Base-by-base conservation (phyloP, 1,139 yeast species). In the Candida anutae region DNA sequence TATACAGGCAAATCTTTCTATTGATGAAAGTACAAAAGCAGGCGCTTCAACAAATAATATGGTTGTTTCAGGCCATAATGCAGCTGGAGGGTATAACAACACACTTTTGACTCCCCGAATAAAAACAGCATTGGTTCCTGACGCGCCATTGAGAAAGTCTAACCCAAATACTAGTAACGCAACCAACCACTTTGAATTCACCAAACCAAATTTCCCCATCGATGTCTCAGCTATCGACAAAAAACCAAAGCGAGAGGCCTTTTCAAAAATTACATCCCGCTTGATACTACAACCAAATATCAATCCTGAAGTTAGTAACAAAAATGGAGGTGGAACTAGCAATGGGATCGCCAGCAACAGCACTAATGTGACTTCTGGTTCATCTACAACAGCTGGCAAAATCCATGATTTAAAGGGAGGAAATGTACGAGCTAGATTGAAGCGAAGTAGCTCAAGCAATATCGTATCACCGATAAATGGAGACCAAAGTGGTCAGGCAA, bases 101-200 rank as follows among this genome's bases (percentile, higher is more conserved):
- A 25, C 44, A 2, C 45, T 67, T 15, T 55, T 67, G 13, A 71
- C 78, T 0, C 77, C 79, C 6, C 49, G 74, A 35, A 46, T 69
- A 22, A 63, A 61, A 32, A 50, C 63, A 17, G 35, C 61, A 4
- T 37, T 51, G 4, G 45, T 60, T 0, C 77, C 79, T 0, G 76
- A 67, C 41, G 78, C 78, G 0, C 80, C 82, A 3, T 40, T 64
- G 17, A 49, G 79, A 35, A 64, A 58, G 39, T 51, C 71, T 16
- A 50, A 59, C 25, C 51, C 63, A 26, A 45, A 59, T 24, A 29
- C 41, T 5, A 26, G 35, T 17, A 32, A 34, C 15, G 30, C 34
- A 16, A 26, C 28, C n/a, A 37, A 35, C 27, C 42, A 45, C 18
- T 53, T 53, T 32, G 63, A 55, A 40, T 49, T 55, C 48, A 37